Evolutionary conservation across 2,329 filamentous ascomycete species (phyloP).

Genomic region (Aaosphaeria arxii): DNA sequence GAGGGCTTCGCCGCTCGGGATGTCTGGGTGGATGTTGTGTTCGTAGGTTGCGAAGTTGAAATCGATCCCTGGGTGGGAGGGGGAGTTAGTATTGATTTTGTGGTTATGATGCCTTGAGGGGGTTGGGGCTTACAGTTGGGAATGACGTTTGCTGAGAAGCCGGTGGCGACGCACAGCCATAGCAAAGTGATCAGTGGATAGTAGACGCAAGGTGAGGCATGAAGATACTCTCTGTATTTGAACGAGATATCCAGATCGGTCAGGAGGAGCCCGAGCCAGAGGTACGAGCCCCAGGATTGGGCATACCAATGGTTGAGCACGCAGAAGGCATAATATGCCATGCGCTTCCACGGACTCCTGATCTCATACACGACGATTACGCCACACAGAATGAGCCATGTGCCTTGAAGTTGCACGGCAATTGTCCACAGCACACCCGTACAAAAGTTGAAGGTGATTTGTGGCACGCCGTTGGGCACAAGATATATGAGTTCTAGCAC

Average conservation of each 20-base stretch:
- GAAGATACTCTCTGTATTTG: conserved; percentile 41
- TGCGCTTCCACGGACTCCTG: conserved; percentile 47
- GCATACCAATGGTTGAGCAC: conserved; percentile 48
- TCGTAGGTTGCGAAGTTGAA: conserved; percentile 42
- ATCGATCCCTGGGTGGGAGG: conserved; percentile 10
- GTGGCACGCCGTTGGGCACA: conserved; percentile 48
- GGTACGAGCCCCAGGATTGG: conserved; percentile 45
- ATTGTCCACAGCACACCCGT: conserved; percentile 52
- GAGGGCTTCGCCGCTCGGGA: conserved; percentile 36
- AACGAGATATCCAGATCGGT: conserved; percentile 48
- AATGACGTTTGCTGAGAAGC: conserved; percentile 38
- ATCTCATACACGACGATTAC: conserved; percentile 45
- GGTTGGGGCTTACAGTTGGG: conserved; percentile 23
- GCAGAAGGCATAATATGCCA: conserved; percentile 43
- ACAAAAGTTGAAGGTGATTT: conserved; percentile 49
- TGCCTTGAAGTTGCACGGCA: conserved; percentile 47
- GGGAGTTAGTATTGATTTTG: not conserved
- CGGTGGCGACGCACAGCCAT: conserved; percentile 23
- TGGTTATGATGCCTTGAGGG: not conserved
- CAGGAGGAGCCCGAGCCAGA: conserved; percentile 45
- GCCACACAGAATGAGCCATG: conserved; percentile 44
- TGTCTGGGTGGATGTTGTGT: conserved; percentile 44
- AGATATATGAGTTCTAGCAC: conserved; percentile 46
- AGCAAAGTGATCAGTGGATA: conserved; percentile 37
- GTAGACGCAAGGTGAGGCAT: conserved; percentile 31